phyloP scores from a whole-genome alignment of 805 yeast species.

The Diddensiella santjacobensis region DNA sequence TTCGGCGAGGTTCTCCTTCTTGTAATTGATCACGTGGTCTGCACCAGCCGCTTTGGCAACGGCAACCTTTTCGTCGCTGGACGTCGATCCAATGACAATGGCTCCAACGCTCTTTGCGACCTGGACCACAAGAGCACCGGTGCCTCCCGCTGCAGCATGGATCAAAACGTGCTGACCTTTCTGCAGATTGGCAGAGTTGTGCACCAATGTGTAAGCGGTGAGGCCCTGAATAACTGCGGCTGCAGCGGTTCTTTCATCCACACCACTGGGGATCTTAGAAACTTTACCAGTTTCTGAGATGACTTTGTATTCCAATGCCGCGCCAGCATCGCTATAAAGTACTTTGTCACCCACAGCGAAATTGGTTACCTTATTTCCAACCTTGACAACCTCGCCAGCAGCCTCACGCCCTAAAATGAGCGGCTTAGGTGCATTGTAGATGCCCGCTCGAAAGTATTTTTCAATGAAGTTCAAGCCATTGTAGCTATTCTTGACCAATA shows the following conservation, averaged over 20 bases:
- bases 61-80: constrained; percentile 66
- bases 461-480: constrained; percentile 85
- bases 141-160: constrained; percentile 97
- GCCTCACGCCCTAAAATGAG: constrained; percentile 60
- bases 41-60: constrained; percentile 74
- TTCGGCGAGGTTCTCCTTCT: constrained; percentile 29
- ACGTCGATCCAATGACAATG: constrained; percentile 79
- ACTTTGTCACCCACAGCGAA: constrained; percentile 68
- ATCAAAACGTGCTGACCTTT: constrained; percentile 69
- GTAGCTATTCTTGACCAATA: constrained; percentile 68
- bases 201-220: constrained; percentile 70
- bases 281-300: constrained; percentile 32
- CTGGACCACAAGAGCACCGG: constrained; percentile 70
- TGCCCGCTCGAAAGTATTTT: constrained; percentile 73
- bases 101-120: constrained; percentile 64
- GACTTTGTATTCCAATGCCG: constrained; percentile 72
- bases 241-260: constrained; percentile 49
- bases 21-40: constrained; percentile 52
- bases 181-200: constrained; percentile 63
- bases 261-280: constrained; percentile 46
- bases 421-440: constrained; percentile 62
- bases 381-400: constrained; percentile 59
- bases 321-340: constrained; percentile 47
- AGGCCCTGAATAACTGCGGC: constrained; percentile 67
- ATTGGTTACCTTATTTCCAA: constrained; percentile 54